Conservation (phyloP, 192 early-diverging fungal genomes). For the Anaeromyces robustus region DNA sequence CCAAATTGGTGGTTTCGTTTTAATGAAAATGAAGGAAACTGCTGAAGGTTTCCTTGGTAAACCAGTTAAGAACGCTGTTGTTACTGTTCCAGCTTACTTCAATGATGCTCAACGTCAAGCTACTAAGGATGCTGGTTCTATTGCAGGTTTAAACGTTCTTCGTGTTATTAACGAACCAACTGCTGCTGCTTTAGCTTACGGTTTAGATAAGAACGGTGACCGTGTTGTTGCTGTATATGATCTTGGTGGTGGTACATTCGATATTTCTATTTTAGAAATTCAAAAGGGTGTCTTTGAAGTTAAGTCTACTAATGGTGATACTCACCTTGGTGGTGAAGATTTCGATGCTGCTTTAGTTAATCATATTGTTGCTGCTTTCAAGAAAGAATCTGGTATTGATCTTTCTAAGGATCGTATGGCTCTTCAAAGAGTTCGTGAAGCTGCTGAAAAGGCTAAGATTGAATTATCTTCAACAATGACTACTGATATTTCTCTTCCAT, state of each 20-base stretch:
- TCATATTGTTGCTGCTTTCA: slow-evolving; percentile 72
- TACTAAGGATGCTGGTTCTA: slow-evolving; percentile 86
- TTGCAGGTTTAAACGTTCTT: slow-evolving; percentile 75
- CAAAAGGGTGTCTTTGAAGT: slow-evolving; percentile 97
- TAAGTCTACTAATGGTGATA: slow-evolving; percentile 96
- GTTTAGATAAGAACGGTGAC: slow-evolving; percentile 76
- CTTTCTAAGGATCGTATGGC: slow-evolving; percentile 80
- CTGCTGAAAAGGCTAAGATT: slow-evolving; percentile 96
- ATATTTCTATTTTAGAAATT: slow-evolving; percentile 97
- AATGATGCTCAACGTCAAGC: slow-evolving; percentile 94
- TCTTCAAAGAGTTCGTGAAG: slow-evolving; percentile 93
- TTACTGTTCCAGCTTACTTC: slow-evolving; percentile 98
- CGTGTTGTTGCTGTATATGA: slow-evolving; percentile 91
- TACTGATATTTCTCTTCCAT: slow-evolving; percentile 94
- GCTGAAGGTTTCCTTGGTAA: slow-evolving; percentile 64
- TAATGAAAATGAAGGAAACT: slow-evolving; percentile 99
- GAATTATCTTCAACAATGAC: slow-evolving; percentile 87
- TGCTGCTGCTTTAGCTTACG: slow-evolving; percentile 84
- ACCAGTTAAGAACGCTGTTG: slow-evolving; percentile 70
- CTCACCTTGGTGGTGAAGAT: slow-evolving; percentile 58
- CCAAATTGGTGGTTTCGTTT: slow-evolving; percentile 91
- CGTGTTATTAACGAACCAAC: slow-evolving; percentile 96
- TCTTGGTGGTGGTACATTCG: slow-evolving; percentile 97
- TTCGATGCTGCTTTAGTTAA: slow-evolving; percentile 54
- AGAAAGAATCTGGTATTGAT: slow-evolving; percentile 82